A percentile compares a stretch with the other conserved stretches of the same genome.
These are phyloP conservation scores for Boletus semigastroideus DNA, from an alignment of 1,284 basidiomycete species.

Conservation along the genomic window DNA sequence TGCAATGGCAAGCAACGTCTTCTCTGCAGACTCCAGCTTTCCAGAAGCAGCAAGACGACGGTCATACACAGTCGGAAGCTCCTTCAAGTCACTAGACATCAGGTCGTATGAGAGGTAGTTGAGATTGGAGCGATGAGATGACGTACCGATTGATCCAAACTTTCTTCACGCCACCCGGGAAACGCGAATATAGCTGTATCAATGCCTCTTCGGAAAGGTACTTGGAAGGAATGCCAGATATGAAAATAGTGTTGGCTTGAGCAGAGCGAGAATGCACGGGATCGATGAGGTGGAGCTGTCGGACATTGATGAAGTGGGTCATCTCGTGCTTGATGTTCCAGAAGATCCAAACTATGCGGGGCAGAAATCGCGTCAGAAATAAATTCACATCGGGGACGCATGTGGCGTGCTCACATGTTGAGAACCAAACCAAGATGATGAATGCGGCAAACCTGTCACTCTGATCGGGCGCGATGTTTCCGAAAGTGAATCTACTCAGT, in stretches of 20 bases:
- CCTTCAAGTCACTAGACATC: conserved; percentile 60
- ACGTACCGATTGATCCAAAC: conserved; percentile 84
- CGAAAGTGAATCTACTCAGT: conserved; percentile 78
- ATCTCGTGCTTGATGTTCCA: conserved; percentile 83
- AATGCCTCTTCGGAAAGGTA: conserved; percentile 72
- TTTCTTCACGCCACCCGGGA: conserved; percentile 83
- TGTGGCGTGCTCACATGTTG: conserved; percentile 60
- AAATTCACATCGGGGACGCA: background rate
- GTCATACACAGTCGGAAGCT: conserved; percentile 81
- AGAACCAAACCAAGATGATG: conserved; percentile 68
- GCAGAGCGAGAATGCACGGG: conserved; percentile 69
- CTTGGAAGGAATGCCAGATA: conserved; percentile 86
- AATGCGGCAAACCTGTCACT: conserved; percentile 73
- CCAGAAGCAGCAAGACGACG: conserved; percentile 71
- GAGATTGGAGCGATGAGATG: background rate
- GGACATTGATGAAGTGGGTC: conserved; percentile 74
- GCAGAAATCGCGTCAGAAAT: background rate
- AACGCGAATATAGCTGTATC: conserved; percentile 62
- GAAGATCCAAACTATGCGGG: conserved; percentile 72
- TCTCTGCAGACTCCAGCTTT: conserved; percentile 87
- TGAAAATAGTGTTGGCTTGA: conserved; percentile 85
- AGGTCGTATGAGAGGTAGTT: background rate
- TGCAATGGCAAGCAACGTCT: conserved; percentile 70
- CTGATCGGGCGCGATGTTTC: conserved; percentile 62
- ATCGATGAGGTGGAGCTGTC: conserved; percentile 84